Conservation (phyloP, 192 early-diverging fungal genomes). For the Coemansia sp. region DNA sequence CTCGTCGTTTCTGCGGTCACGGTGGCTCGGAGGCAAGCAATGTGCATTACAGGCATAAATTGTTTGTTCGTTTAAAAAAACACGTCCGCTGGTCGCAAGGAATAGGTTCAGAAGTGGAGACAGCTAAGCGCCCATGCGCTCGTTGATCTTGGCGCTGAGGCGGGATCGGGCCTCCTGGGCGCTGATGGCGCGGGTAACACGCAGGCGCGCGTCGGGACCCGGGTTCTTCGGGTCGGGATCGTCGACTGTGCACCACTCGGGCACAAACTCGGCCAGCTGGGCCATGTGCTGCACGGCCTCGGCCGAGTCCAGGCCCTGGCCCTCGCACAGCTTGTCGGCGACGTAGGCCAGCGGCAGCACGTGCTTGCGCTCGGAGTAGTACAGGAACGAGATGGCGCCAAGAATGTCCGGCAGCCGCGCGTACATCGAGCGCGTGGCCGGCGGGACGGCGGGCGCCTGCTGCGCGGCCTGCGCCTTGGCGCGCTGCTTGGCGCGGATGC, state of each 20-base stretch:
- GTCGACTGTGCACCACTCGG: slow-evolving; percentile 39
- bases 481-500: slow-evolving; percentile 50
- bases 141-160: slow-evolving; percentile 16
- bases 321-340: slow-evolving; percentile 38
- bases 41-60: too few relatives aligned
- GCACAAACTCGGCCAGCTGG: slow-evolving; percentile 23
- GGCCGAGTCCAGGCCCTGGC: slow-evolving; percentile 21
- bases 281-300: slow-evolving; percentile 21
- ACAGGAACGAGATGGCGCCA: slow-evolving; percentile 44
- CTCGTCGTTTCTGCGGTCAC: too few relatives aligned
- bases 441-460: background rate
- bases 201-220: slow-evolving; percentile 19
- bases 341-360: slow-evolving; percentile 34
- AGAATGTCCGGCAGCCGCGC: slow-evolving; percentile 40
- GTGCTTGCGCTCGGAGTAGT: slow-evolving; percentile 38
- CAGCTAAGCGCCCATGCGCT: too few relatives aligned
- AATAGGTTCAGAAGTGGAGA: too few relatives aligned
- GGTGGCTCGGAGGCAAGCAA: too few relatives aligned
- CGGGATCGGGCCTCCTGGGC: slow-evolving; percentile 27
- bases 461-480: slow-evolving; percentile 14
- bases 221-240: slow-evolving; percentile 6
- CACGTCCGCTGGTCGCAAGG: too few relatives aligned
- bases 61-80: too few relatives aligned
- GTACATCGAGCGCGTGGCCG: slow-evolving; percentile 31
- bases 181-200: slow-evolving; percentile 25